These are phyloP conservation scores for Raffaelea deltoideospora DNA, from an alignment of 2,329 filamentous ascomycete genomes.

Conservation along the genomic window DNA sequence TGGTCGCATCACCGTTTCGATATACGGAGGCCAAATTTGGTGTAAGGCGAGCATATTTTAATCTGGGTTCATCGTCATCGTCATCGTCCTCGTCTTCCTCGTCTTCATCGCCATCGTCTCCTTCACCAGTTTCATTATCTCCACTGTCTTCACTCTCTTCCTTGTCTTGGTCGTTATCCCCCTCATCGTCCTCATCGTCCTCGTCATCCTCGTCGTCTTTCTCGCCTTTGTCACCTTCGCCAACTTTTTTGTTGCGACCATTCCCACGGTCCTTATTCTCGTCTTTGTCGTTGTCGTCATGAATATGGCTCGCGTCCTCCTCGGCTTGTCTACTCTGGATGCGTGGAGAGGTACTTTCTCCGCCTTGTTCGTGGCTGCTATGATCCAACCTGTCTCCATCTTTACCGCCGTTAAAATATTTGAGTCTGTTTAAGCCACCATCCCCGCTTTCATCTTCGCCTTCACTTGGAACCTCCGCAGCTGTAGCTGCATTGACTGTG, in stretches of 20 bases:
- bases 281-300: not conserved
- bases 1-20: constrained; percentile 89
- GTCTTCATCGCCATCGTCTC: constrained; percentile 37
- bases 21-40: constrained; percentile 68
- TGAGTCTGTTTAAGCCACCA: too few species aligned
- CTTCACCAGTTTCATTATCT: constrained; percentile 22
- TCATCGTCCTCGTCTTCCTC: constrained; percentile 63
- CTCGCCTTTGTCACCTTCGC: constrained; percentile 3
- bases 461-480: too few species aligned
- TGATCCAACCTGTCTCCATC: too few species aligned
- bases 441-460: too few species aligned
- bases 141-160: constrained; percentile 10
- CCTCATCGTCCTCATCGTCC: constrained; percentile 10
- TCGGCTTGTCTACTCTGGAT: too few species aligned
- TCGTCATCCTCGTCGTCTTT: constrained; percentile 11
- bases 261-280: not conserved
- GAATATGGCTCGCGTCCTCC: too few species aligned
- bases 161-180: constrained; percentile 12
- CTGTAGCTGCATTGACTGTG: too few species aligned
- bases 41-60: constrained; percentile 86
- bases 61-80: constrained; percentile 81
- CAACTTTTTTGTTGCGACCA: not conserved
- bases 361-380: too few species aligned
- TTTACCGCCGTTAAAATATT: too few species aligned
- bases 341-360: too few species aligned